phyloP scores from a whole-genome alignment of 768 basidiomycete species.

The Leucosporidium creatinivorum region DNA sequence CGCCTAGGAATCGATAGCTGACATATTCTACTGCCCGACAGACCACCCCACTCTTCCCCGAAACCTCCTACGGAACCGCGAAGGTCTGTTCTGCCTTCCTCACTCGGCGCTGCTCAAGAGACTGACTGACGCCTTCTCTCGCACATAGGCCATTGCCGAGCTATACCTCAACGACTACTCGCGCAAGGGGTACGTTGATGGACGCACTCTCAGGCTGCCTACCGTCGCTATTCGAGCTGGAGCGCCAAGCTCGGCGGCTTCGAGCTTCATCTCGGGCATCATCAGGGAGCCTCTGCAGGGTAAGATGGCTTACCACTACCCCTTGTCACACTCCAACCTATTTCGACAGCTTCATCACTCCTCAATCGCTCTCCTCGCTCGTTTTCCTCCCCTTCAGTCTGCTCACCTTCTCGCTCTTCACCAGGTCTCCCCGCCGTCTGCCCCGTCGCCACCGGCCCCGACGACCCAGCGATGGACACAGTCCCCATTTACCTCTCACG shows the following conservation, averaged over 20 bases:
- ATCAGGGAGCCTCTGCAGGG: slow-evolving; percentile 57
- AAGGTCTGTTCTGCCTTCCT: background rate
- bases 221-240: slow-evolving; percentile 57
- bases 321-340: too few relatives aligned
- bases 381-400: too few relatives aligned
- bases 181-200: slow-evolving; percentile 54
- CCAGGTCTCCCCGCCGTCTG: slow-evolving; percentile 21
- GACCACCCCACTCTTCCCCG: background rate
- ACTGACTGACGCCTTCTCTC: too few relatives aligned
- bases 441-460: background rate
- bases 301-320: slow-evolving; percentile 19
- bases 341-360: too few relatives aligned
- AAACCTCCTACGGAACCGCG: background rate
- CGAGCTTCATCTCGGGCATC: slow-evolving; percentile 56
- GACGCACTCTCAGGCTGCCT: slow-evolving; percentile 55
- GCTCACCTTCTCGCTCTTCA: slow-evolving; percentile 40
- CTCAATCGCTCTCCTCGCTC: too few relatives aligned
- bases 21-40: background rate
- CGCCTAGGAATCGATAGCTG: too few relatives aligned
- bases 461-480: background rate
- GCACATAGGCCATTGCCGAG: slow-evolving; percentile 47
- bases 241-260: slow-evolving; percentile 52
- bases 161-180: slow-evolving; percentile 56
- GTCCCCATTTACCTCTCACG: slow-evolving; percentile 52
- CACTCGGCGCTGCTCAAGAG: too few relatives aligned